Conservation (phyloP, 2,329 filamentous ascomycete genomes). For the Aspergillus phoenicis region DNA sequence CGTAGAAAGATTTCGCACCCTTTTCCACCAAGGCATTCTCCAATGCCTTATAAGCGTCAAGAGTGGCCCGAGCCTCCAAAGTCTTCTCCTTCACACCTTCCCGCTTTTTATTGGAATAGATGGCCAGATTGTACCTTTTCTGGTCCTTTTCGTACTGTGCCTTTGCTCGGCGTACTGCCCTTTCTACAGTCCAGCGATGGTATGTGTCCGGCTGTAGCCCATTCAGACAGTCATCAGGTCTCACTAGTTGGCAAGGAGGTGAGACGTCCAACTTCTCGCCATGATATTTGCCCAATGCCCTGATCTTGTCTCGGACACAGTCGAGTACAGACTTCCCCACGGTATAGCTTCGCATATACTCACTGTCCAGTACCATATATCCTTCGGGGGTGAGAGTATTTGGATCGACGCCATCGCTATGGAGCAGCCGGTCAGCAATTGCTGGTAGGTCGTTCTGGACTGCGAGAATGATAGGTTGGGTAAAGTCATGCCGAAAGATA, state of each 20-base stretch:
- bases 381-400: conserved; percentile 57
- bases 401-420: conserved; percentile 62
- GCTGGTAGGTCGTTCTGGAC: conserved; percentile 54
- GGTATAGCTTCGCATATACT: not conserved
- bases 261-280: conserved; percentile 28
- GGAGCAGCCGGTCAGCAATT: conserved; percentile 61
- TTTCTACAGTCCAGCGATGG: conserved; percentile 55
- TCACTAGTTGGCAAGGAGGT: conserved; percentile 20
- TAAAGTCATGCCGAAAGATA: conserved; percentile 50
- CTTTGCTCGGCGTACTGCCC: conserved; percentile 42
- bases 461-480: conserved; percentile 70
- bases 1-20: conserved; percentile 67
- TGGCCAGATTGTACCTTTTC: conserved; percentile 27
- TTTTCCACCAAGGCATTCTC: conserved; percentile 58
- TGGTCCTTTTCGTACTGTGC: conserved; percentile 42
- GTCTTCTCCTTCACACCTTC: conserved; percentile 55
- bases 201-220: conserved; percentile 61
- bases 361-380: conserved; percentile 22
- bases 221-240: conserved; percentile 53
- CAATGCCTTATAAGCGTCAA: conserved; percentile 58
- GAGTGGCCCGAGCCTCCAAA: conserved; percentile 54
- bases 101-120: not conserved
- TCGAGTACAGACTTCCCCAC: conserved; percentile 58
- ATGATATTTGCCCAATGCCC: conserved; percentile 52
- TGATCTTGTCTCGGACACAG: conserved; percentile 57